phyloP scores from a whole-genome alignment of 441 rosid species.

The Euphorbia celastroides region DNA sequence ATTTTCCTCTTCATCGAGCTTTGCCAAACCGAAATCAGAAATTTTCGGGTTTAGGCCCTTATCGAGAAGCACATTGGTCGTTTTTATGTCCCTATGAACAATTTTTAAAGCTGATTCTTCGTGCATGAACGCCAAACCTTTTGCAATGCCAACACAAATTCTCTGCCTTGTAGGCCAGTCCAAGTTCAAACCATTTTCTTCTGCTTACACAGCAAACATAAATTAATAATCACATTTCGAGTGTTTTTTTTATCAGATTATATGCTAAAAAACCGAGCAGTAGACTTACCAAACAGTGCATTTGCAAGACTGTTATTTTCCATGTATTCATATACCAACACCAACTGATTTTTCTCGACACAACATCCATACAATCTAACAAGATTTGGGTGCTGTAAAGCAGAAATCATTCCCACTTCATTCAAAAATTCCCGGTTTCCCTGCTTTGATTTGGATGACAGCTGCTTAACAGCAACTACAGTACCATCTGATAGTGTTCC shows the following conservation, averaged over 20 bases:
- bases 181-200: slow-evolving; percentile 37
- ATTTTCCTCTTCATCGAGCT: slow-evolving; percentile 69
- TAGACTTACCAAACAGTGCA: slow-evolving; percentile 38
- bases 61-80: slow-evolving; percentile 67
- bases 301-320: slow-evolving; percentile 47
- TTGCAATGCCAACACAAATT: slow-evolving; percentile 56
- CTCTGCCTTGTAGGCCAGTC: slow-evolving; percentile 55
- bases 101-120: slow-evolving; percentile 58
- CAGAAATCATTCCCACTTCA: slow-evolving; percentile 66
- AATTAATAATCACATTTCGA: not conserved
- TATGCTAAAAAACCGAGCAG: not conserved
- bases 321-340: slow-evolving; percentile 49
- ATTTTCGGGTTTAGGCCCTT: slow-evolving; percentile 52
- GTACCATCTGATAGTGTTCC: slow-evolving; percentile 56
- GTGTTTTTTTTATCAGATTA: not conserved
- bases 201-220: slow-evolving; percentile 19
- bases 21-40: slow-evolving; percentile 74
- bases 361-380: slow-evolving; percentile 52
- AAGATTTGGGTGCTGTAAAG: slow-evolving; percentile 46
- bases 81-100: slow-evolving; percentile 73
- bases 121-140: slow-evolving; percentile 61
- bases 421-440: slow-evolving; percentile 68
- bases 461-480: slow-evolving; percentile 63
- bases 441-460: slow-evolving; percentile 66
- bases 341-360: slow-evolving; percentile 40